Percentiles rank a stretch among this genome's conserved stretches.
phyloP scores from a whole-genome alignment of 2,329 filamentous ascomycete species.

The Thelonectria blattea region DNA sequence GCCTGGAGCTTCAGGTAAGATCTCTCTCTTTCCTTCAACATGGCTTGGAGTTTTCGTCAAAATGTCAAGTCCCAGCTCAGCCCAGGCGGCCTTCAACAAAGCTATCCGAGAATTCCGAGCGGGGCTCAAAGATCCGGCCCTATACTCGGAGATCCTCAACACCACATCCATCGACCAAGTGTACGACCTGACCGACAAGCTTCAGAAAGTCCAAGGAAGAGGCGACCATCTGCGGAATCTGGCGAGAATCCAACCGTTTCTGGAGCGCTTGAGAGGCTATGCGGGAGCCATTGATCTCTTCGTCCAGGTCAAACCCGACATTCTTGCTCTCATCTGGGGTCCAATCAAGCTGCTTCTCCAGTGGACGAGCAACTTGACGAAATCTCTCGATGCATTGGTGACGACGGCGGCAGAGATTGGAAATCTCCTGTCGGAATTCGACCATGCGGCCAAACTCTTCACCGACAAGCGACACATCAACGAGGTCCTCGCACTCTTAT shows the following conservation, averaged over 20 bases:
- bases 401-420: conserved; percentile 5
- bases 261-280: conserved; percentile 27
- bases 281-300: conserved; percentile 3
- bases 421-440: conserved; percentile 2
- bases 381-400: conserved; percentile 5
- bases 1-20: no score
- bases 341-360: conserved; percentile 16
- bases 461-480: background rate
- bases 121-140: conserved; percentile 18
- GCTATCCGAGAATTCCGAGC: conserved; percentile 23
- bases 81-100: background rate
- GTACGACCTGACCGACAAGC: conserved; percentile 41
- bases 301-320: conserved; percentile 13
- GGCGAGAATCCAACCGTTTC: conserved; percentile 40
- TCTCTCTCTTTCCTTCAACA: no score
- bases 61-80: no score
- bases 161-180: conserved; percentile 41
- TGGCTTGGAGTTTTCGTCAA: no score
- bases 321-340: conserved; percentile 20
- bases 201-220: conserved; percentile 41
- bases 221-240: conserved; percentile 38
- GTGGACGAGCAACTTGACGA: background rate
- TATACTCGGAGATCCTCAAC: conserved; percentile 28
- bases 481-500: conserved; percentile 10
- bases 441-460: background rate